A percentile compares a stretch with the other conserved stretches of the same genome.
Conservation (phyloP, 1,284 basidiomycete genomes). For the Anthracocystis walkeri region DNA sequence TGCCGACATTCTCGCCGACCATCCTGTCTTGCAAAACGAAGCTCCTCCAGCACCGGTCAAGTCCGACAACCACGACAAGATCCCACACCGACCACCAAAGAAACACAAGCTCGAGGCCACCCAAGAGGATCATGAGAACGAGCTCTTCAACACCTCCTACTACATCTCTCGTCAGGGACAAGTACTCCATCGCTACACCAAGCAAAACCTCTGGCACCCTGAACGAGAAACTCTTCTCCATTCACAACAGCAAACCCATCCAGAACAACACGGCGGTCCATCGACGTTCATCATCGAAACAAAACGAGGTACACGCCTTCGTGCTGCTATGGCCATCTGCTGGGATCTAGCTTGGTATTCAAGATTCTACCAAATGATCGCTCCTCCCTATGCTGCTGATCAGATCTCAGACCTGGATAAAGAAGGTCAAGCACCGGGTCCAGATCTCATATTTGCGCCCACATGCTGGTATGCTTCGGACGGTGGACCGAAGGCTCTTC, state of each 20-base stretch:
- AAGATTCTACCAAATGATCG: conserved; percentile 57
- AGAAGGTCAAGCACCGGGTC: conserved; percentile 46
- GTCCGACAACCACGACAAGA: conserved; percentile 16
- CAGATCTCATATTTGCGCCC: conserved; percentile 66
- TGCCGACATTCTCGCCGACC: conserved; percentile 17
- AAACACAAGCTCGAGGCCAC: conserved; percentile 1
- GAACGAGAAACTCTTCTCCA: conserved; percentile 57
- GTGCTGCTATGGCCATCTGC: conserved; percentile 63
- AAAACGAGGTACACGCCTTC: conserved; percentile 51
- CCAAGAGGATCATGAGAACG: conserved; percentile 10
- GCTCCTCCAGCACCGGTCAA: not conserved
- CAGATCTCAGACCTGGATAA: conserved; percentile 35
- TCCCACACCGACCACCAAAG: conserved; percentile 18
- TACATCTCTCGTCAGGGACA: conserved; percentile 56
- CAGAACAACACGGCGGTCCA: conserved; percentile 37
- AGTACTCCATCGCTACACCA: conserved; percentile 62
- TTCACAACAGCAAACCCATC: conserved; percentile 53
- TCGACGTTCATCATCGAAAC: conserved; percentile 61
- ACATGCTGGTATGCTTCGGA: conserved; percentile 68
- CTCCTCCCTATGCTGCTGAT: conserved; percentile 11
- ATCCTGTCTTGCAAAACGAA: conserved; percentile 18
- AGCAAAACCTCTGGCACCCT: conserved; percentile 67
- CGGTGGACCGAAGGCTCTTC: conserved; percentile 54
- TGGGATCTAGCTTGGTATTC: conserved; percentile 67
- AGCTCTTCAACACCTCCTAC: conserved; percentile 66